phyloP scores from a whole-genome alignment of 2,329 filamentous ascomycete species.

The Pseudomassariella vexata region DNA sequence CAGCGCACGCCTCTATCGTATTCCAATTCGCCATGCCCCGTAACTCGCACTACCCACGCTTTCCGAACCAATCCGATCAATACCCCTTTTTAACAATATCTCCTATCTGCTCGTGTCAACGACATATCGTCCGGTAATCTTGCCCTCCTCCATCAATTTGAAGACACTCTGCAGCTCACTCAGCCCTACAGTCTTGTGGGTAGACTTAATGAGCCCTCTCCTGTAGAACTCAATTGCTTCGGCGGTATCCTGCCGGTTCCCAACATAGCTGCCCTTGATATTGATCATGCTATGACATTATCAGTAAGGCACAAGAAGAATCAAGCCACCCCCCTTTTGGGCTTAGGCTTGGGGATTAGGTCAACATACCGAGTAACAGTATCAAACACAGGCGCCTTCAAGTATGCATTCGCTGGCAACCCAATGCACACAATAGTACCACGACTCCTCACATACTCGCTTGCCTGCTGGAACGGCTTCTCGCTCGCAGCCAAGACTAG shows the following conservation, averaged over 20 bases:
- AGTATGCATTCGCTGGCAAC: constrained; percentile 71
- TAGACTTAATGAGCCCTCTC: constrained; percentile 76
- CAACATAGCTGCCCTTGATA: constrained; percentile 91
- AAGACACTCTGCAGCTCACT: constrained; percentile 75
- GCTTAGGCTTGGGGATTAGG: no score
- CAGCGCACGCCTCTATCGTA: no score
- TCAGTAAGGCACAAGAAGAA: no score
- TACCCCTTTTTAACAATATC: no score
- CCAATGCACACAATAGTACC: constrained; percentile 85
- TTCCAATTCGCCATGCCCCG: no score
- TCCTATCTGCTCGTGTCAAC: constrained; percentile 66
- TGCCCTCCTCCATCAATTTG: constrained; percentile 63
- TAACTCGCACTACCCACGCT: no score
- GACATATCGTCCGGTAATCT: constrained; percentile 72
- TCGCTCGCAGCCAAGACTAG: constrained; percentile 80
- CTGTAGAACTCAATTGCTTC: constrained; percentile 89
- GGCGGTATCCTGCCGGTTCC: constrained; percentile 79
- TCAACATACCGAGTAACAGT: constrained; percentile 68
- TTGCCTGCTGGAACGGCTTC: constrained; percentile 93
- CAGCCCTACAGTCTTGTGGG: constrained; percentile 79
- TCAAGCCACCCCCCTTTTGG: no score
- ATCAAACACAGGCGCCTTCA: constrained; percentile 82
- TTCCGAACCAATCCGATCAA: no score
- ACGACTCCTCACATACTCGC: constrained; percentile 76
- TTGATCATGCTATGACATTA: constrained; percentile 90